Conservation (phyloP, 352 stramenopile species). For the Phytophthora kernoviae region DNA sequence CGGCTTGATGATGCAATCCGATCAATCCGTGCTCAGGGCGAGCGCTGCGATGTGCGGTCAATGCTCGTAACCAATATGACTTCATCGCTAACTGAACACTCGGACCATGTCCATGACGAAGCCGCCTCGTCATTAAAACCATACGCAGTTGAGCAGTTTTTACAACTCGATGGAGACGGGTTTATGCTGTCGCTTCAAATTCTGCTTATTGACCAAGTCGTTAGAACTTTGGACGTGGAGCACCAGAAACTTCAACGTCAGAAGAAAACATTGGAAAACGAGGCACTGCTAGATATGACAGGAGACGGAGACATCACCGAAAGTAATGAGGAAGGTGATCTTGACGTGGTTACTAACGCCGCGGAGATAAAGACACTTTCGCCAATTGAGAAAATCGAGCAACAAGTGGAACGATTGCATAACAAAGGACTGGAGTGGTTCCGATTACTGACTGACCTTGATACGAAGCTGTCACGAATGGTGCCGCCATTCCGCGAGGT, state of each 20-base stretch:
- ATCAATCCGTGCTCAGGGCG: slow-evolving; percentile 64
- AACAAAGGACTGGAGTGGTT: slow-evolving; percentile 87
- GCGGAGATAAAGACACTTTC: slow-evolving; percentile 7
- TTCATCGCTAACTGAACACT: slow-evolving; percentile 46
- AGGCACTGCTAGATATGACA: slow-evolving; percentile 7
- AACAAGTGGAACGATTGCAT: slow-evolving; percentile 57
- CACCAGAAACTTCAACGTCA: slow-evolving; percentile 47
- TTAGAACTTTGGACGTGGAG: slow-evolving; percentile 61
- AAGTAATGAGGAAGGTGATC: slow-evolving; percentile 23
- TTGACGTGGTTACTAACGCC: neutral
- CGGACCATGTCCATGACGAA: slow-evolving; percentile 18
- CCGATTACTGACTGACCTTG: slow-evolving; percentile 71
- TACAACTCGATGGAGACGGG: slow-evolving; percentile 68
- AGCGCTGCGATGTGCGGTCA: slow-evolving; percentile 75
- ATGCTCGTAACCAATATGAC: slow-evolving; percentile 65
- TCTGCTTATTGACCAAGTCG: slow-evolving; percentile 81
- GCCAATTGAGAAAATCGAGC: slow-evolving; percentile 32
- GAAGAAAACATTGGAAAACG: slow-evolving; percentile 31
- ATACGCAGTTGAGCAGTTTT: slow-evolving; percentile 57
- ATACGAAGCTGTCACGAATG: slow-evolving; percentile 82
- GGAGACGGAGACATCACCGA: neutral
- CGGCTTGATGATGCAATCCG: slow-evolving; percentile 68
- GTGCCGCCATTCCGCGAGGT: slow-evolving; percentile 84
- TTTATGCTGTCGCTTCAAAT: slow-evolving; percentile 83
- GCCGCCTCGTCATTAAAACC: slow-evolving; percentile 3